Percentiles rank a stretch among this genome's conserved stretches.
Conservation (phyloP, 2,329 filamentous ascomycete genomes). For the Colletotrichum lentis region DNA sequence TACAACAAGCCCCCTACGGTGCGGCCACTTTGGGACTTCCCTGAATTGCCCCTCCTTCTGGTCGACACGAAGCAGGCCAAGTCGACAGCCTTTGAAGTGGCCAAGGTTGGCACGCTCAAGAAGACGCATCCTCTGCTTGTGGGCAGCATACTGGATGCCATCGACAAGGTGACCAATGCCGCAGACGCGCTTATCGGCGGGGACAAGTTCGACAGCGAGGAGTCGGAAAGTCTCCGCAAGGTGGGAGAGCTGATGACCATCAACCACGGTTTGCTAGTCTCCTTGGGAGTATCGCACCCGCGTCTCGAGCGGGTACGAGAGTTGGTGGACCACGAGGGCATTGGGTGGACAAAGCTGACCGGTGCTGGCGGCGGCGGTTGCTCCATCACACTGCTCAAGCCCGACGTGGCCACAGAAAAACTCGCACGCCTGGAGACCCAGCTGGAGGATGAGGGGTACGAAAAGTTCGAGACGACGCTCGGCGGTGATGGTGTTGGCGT, state of each 20-base stretch:
- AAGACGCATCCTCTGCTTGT: constrained; percentile 78
- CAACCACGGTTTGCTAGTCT: constrained; percentile 92
- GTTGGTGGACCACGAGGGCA: constrained; percentile 84
- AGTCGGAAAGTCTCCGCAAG: constrained; percentile 70
- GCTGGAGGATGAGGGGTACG: constrained; percentile 76
- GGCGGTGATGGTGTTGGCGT: constrained; percentile 95
- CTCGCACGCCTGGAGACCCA: constrained; percentile 70
- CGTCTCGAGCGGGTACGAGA: constrained; percentile 90
- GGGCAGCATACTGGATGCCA: constrained; percentile 82
- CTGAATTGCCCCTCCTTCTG: constrained; percentile 87
- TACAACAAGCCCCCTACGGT: constrained; percentile 81
- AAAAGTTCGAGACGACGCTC: constrained; percentile 86
- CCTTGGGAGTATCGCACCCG: constrained; percentile 92
- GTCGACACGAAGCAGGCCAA: constrained; percentile 90
- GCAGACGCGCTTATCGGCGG: constrained; percentile 64
- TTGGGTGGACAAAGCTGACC: constrained; percentile 97
- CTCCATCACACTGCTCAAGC: constrained; percentile 87
- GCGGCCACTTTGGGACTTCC: constrained; percentile 82
- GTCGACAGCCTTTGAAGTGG: constrained; percentile 85
- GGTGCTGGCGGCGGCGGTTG: constrained; percentile 96
- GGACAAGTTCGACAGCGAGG: constrained; percentile 72
- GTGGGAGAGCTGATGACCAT: constrained; percentile 90
- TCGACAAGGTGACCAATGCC: constrained; percentile 74
- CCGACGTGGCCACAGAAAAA: constrained; percentile 64
- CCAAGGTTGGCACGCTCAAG: constrained; percentile 80